Evolutionary conservation across 2,329 filamentous ascomycete genomes (phyloP).

Genomic region (Botryotinia calthae): DNA sequence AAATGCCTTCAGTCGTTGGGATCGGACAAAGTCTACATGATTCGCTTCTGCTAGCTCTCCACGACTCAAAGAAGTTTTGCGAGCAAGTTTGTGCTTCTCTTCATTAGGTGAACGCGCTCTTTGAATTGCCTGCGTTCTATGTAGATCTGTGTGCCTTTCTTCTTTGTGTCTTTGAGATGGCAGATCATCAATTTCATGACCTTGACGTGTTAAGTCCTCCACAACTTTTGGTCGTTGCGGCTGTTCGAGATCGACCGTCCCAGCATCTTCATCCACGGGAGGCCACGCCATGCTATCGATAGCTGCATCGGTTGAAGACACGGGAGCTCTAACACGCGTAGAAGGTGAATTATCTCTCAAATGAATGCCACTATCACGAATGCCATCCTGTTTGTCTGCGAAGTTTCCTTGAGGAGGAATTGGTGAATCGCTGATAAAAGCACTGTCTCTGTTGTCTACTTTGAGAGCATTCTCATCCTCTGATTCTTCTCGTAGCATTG

Average conservation of each 20-base stretch:
- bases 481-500: constrained; percentile 33
- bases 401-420: constrained; percentile 39
- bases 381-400: constrained; percentile 31
- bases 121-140: constrained; percentile 30
- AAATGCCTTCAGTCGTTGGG: constrained; percentile 22
- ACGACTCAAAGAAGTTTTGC: constrained; percentile 22
- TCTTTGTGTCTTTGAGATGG: constrained; percentile 26
- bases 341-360: constrained; percentile 46
- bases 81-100: constrained; percentile 21
- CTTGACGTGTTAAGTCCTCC: constrained; percentile 22
- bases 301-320: constrained; percentile 38
- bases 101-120: constrained; percentile 18
- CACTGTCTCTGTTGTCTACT: constrained; percentile 48
- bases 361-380: constrained; percentile 55
- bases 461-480: constrained; percentile 23
- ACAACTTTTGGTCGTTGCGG: constrained; percentile 28
- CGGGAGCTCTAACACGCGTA: constrained; percentile 32
- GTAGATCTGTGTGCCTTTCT: constrained; percentile 28
- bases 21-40: constrained; percentile 25
- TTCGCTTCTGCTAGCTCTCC: constrained; percentile 20
- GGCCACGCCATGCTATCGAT: constrained; percentile 42
- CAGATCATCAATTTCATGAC: constrained; percentile 21
- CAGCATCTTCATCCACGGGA: constrained; percentile 47
- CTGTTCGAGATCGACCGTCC: constrained; percentile 44
- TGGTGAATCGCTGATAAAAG: constrained; percentile 48